Percentiles rank a stretch among this genome's conserved stretches.
Conservation (phyloP, 164 flowering plant genomes). For the Nymphaea thermarum region DNA sequence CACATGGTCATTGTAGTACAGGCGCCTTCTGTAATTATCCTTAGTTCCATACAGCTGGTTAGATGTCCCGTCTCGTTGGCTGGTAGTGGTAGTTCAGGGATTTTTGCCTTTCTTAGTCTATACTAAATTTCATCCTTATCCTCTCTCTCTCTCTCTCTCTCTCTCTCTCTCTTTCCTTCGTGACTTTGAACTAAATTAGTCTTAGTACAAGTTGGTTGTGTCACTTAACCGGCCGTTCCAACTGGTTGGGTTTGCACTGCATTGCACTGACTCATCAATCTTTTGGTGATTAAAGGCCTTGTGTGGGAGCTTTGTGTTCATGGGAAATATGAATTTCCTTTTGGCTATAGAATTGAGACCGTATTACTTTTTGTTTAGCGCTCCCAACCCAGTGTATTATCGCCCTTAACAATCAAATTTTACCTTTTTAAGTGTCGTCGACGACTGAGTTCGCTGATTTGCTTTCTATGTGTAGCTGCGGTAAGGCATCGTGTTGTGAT, state of each 20-base stretch:
- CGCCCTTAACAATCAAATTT: too few species aligned
- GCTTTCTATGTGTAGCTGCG: too few species aligned
- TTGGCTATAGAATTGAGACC: too few species aligned
- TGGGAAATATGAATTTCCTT: too few species aligned
- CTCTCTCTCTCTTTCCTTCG: constrained; percentile 1
- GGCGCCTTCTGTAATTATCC: background rate
- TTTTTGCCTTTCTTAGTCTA: background rate
- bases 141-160: constrained; percentile 2
- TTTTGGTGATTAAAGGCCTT: too few species aligned
- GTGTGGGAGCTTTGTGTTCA: too few species aligned
- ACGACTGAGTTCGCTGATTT: too few species aligned
- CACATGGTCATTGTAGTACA: background rate
- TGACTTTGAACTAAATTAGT: background rate
- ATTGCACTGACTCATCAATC: background rate
- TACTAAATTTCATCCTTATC: background rate
- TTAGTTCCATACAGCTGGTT: background rate
- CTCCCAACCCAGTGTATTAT: too few species aligned
- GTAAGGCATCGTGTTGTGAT: too few species aligned
- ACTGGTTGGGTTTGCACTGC: background rate
- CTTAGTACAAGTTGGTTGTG: background rate
- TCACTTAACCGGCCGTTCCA: background rate
- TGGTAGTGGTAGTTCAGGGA: background rate
- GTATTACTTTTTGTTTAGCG: too few species aligned
- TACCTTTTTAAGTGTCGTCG: too few species aligned
- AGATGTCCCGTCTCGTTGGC: background rate